A percentile compares a stretch with the other conserved stretches of the same genome.
These are phyloP conservation scores for Talinum fruticosum DNA, from an alignment of 148 eudicot genomes.

Conservation along the genomic window DNA sequence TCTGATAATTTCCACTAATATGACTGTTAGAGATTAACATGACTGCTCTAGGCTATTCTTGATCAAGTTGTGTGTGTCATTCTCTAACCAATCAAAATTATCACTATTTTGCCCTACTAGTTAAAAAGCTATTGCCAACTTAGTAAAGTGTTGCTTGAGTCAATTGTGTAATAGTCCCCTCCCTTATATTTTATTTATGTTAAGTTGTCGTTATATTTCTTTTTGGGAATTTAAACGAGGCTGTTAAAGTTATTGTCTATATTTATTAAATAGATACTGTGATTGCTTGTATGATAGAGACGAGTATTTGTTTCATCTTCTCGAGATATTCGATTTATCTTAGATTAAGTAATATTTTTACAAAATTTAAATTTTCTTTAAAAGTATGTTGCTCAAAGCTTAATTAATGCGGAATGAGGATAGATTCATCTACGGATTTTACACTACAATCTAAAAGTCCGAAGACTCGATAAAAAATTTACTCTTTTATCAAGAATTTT, in stretches of 20 bases:
- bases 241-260: not conserved
- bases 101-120: not conserved
- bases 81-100: not conserved
- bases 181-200: not conserved
- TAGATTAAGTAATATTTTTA: too few species aligned
- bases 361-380: too few species aligned
- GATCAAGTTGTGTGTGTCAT: not conserved
- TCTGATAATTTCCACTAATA: constrained; percentile 5
- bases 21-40: not conserved
- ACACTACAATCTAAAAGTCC: not conserved
- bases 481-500: too few species aligned
- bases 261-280: not conserved
- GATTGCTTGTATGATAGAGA: not conserved
- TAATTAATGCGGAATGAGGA: too few species aligned
- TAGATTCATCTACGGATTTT: not conserved
- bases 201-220: not conserved
- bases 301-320: not conserved
- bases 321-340: too few species aligned
- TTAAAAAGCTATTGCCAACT: not conserved
- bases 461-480: too few species aligned
- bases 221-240: not conserved
- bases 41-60: constrained; percentile 3
- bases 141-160: not conserved
- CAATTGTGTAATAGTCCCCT: not conserved
- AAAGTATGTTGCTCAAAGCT: too few species aligned